Base-by-base conservation (phyloP, 2,329 filamentous ascomycete genomes). In the Ilyonectria sp. region DNA sequence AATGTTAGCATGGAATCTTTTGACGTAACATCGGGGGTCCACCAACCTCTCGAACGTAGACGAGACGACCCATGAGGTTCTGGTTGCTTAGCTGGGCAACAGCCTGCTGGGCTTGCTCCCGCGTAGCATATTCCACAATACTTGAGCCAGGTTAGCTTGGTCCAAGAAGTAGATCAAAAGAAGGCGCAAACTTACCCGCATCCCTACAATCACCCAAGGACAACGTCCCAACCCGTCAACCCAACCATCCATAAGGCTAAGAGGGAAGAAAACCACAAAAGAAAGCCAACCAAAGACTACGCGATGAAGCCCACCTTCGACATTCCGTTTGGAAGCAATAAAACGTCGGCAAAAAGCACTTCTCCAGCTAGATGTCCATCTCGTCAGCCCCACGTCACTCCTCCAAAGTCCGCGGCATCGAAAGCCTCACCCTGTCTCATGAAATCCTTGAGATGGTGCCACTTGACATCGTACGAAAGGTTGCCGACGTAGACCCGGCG, bases 291-390 rank as follows among this genome's bases (percentile, higher is more conserved):
- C 92, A 74, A 90, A 89, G 91, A 90, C 93, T 92, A 95, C 89
- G 87, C 91, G 88, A 93, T 93, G 89, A 92, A 91, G 94, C 94
- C 94, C 95, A 98, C 95, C 95, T 99, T 99, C 94, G 95, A 98
- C 96, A 99, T 99, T 95, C 96, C 96, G 90, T 99, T 99, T 81
- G 96, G 96, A 92, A 99, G 94, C 85, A 97, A 89, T 86, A 99
- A 92, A 82, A 99, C 96, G 90, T 99, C 96, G 87, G 96, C 96
- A 87, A 97, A 99, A 87, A 98, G 91, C 83, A 99, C 96, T 85
- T 98, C 95, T 90, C 96, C 96, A 87, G 96, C 96, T 98, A 85
- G 66, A 79, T 76, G 61, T 68, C 74, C 73, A 63, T 67, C 72
- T 76, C 75, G 82, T 86, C 79, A 86, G 84, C 77, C 71, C 76